Conservation (phyloP, 805 yeast genomes). For the Wickerhamiella kurtzmanii region DNA sequence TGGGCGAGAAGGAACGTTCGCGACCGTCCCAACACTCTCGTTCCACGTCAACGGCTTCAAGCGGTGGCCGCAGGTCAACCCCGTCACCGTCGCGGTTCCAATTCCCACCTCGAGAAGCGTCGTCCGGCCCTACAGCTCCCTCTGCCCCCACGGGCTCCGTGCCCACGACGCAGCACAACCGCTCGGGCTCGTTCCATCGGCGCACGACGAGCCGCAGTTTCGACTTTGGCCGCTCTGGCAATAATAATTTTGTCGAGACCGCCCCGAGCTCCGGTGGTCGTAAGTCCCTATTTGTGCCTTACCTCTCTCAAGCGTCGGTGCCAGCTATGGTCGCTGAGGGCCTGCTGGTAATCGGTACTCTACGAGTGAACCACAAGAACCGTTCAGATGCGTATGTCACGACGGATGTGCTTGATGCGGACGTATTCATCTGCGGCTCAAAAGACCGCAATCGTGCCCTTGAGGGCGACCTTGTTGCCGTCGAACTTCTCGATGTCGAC, state of each 20-base stretch:
- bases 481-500: constrained; percentile 84
- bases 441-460: constrained; percentile 95
- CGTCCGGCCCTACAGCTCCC: not conserved
- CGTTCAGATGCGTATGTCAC: constrained; percentile 98
- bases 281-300: constrained; percentile 82
- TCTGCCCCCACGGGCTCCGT: not conserved
- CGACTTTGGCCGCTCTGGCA: constrained; percentile 54
- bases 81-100: constrained; percentile 18
- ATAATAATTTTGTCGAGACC: constrained; percentile 33
- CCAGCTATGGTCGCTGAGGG: constrained; percentile 87
- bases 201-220: not conserved
- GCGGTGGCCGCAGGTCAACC: constrained; percentile 16
- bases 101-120: constrained; percentile 11
- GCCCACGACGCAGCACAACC: not conserved
- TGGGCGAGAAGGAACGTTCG: constrained; percentile 3
- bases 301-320: constrained; percentile 81
- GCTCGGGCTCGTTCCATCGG: constrained; percentile 1
- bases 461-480: constrained; percentile 94
- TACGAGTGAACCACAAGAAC: constrained; percentile 90
- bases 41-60: constrained; percentile 4
- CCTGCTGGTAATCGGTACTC: constrained; percentile 76
- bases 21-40: constrained; percentile 14
- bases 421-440: constrained; percentile 93
- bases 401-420: constrained; percentile 89
- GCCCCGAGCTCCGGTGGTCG: constrained; percentile 21